Conservation (phyloP, 345 rosid genomes). For the Lagerstroemia speciosa region DNA sequence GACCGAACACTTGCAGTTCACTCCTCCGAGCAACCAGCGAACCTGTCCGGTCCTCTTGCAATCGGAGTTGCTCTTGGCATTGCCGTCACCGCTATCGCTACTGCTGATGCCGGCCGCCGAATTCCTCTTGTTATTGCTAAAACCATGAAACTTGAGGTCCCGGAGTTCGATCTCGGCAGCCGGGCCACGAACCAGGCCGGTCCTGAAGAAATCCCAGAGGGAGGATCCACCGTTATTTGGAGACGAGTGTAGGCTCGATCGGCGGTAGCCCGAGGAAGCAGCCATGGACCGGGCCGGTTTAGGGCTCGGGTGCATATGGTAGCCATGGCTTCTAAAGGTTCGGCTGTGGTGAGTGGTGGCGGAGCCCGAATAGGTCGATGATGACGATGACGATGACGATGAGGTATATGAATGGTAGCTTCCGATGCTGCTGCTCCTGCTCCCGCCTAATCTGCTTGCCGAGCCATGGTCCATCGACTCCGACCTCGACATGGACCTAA, state of each 20-base stretch:
- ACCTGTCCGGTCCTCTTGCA: slow-evolving; percentile 13
- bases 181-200: slow-evolving; percentile 70
- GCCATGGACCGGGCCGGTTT: slow-evolving; percentile 58
- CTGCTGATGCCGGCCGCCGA: slow-evolving; percentile 42
- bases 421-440: slow-evolving; percentile 18
- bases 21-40: slow-evolving; percentile 28
- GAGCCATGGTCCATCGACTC: slow-evolving; percentile 16
- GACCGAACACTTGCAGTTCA: slow-evolving; percentile 62
- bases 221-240: slow-evolving; percentile 35
- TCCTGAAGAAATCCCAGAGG: slow-evolving; percentile 59
- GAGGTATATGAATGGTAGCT: slow-evolving; percentile 7
- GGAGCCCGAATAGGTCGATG: slow-evolving; percentile 8
- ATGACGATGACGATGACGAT: slow-evolving; percentile 7
- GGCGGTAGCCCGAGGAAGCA: not conserved
- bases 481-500: slow-evolving; percentile 9
- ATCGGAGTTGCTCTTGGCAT: not conserved
- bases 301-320: slow-evolving; percentile 56
- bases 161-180: slow-evolving; percentile 47
- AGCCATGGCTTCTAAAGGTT: slow-evolving; percentile 21
- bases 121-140: slow-evolving; percentile 18
- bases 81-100: slow-evolving; percentile 26
- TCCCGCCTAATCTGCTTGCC: slow-evolving; percentile 3
- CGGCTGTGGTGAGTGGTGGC: not conserved
- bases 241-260: slow-evolving; percentile 14
- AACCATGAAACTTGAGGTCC: slow-evolving; percentile 32